These are phyloP conservation scores for Apiospora koreana DNA, from an alignment of 2,329 filamentous ascomycete genomes.

Conservation along the genomic window DNA sequence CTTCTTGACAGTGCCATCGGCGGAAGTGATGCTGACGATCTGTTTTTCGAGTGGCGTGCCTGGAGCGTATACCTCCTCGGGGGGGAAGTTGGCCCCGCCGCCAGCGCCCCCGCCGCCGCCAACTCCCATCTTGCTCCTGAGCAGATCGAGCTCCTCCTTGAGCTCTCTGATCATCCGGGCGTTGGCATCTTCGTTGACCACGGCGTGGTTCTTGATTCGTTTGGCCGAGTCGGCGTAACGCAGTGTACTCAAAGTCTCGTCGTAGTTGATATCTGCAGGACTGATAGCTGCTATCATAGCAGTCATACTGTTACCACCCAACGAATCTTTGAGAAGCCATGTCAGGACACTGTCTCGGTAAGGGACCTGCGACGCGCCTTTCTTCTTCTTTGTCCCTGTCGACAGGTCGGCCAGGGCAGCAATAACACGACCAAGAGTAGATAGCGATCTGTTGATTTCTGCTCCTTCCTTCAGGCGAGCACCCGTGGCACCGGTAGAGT, in stretches of 20 bases:
- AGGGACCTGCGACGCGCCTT: conserved; percentile 74
- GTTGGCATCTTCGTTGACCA: conserved; percentile 98
- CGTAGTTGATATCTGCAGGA: conserved; percentile 97
- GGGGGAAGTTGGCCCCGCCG: conserved; percentile 51
- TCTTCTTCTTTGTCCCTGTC: conserved; percentile 80
- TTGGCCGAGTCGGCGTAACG: conserved; percentile 98
- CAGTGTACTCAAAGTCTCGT: conserved; percentile 93
- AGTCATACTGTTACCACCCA: conserved; percentile 98
- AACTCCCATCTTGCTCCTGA: conserved; percentile 81
- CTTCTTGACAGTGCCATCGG: conserved; percentile 87
- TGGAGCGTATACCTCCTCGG: conserved; percentile 85
- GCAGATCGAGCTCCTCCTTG: conserved; percentile 86
- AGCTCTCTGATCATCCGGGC: conserved; percentile 98
- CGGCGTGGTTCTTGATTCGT: conserved; percentile 99
- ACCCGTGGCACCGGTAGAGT: conserved; percentile 94
- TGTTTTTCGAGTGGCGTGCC: conserved; percentile 93
- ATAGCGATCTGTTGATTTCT: conserved; percentile 96
- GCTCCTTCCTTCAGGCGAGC: conserved; percentile 95
- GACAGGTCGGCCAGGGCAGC: conserved; percentile 91
- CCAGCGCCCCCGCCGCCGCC: conserved; percentile 46
- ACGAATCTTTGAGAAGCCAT: conserved; percentile 94
- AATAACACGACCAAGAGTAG: conserved; percentile 95
- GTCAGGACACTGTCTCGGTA: conserved; percentile 97
- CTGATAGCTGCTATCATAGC: conserved; percentile 99
- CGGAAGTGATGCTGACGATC: conserved; percentile 87